A percentile compares a stretch with the other conserved stretches of the same genome.
Conservation (phyloP, 345 rosid genomes). For the Salix viminalis region DNA sequence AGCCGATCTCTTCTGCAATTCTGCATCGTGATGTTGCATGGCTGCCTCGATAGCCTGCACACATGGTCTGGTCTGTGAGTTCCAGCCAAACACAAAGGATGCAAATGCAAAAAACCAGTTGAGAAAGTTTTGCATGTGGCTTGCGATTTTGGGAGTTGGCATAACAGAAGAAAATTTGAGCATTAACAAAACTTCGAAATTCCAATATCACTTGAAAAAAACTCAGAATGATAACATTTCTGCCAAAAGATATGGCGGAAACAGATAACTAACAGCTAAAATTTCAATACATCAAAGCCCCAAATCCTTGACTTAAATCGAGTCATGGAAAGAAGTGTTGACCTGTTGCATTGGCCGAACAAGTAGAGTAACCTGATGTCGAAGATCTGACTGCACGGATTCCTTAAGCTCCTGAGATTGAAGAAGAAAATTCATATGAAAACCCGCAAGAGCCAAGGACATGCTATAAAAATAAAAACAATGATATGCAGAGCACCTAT, state of each 20-base stretch:
- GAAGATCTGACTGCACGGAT: constrained; percentile 67
- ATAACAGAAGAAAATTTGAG: not conserved
- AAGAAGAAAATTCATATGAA: not conserved
- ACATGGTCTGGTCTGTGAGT: not conserved
- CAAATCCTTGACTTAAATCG: not conserved
- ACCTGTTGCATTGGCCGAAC: constrained; percentile 98
- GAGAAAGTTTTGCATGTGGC: not conserved
- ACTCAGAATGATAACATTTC: not conserved
- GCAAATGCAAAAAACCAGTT: not conserved
- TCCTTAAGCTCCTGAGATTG: constrained; percentile 66
- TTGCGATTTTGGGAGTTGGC: not conserved
- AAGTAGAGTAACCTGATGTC: constrained; percentile 82
- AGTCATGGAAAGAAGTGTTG: constrained; percentile 8
- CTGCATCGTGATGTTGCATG: constrained; percentile 34
- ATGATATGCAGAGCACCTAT: not conserved
- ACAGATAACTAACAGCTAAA: not conserved
- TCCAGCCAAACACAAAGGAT: not conserved
- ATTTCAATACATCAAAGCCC: not conserved
- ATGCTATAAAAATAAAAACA: not conserved
- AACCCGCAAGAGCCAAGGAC: not conserved
- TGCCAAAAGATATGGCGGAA: not conserved
- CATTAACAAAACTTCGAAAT: too few relatives aligned
- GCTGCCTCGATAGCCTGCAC: constrained; percentile 32
- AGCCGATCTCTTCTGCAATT: constrained; percentile 25
- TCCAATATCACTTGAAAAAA: not conserved